Evolutionary conservation across 2,329 filamentous ascomycete genomes (phyloP).

Genomic region (Penicillium sp.): DNA sequence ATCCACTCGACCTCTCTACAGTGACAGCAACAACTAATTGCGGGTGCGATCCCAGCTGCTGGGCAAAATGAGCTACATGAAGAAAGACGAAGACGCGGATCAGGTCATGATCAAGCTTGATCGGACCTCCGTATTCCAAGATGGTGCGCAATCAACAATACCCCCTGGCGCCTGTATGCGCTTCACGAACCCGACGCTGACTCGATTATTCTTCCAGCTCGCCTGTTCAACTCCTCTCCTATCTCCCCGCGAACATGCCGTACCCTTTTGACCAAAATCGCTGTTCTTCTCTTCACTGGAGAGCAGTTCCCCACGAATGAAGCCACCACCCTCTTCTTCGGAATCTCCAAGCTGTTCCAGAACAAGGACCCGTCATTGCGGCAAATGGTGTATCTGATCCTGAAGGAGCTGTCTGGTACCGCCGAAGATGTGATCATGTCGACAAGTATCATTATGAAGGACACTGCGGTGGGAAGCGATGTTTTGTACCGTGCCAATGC

Average conservation of each 20-base stretch:
- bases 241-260: constrained; percentile 97
- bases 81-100: constrained; percentile 98
- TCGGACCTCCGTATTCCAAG: constrained; percentile 96
- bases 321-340: constrained; percentile 97
- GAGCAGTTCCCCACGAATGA: constrained; percentile 97
- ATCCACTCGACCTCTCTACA: constrained; percentile 25
- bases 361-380: constrained; percentile 98
- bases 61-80: constrained; percentile 83
- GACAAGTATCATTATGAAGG: constrained; percentile 99
- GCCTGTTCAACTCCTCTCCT: constrained; percentile 95
- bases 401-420: constrained; percentile 94
- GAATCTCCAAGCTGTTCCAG: constrained; percentile 98
- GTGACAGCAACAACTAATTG: constrained; percentile 25
- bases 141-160: constrained; percentile 65
- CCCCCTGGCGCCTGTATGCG: constrained; percentile 25
- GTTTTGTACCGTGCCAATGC: constrained; percentile 93
- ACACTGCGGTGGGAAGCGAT: constrained; percentile 92
- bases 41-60: constrained; percentile 35
- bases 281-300: constrained; percentile 91
- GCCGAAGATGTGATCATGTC: constrained; percentile 99
- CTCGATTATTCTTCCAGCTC: constrained; percentile 60
- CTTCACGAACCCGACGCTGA: constrained; percentile 17
- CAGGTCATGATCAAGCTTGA: constrained; percentile 94
- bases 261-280: constrained; percentile 95
- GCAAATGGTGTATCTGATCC: constrained; percentile 97